These are phyloP conservation scores for Trypanosoma cruzi DNA, from an alignment of 208 protist species.

Conservation along the genomic window DNA sequence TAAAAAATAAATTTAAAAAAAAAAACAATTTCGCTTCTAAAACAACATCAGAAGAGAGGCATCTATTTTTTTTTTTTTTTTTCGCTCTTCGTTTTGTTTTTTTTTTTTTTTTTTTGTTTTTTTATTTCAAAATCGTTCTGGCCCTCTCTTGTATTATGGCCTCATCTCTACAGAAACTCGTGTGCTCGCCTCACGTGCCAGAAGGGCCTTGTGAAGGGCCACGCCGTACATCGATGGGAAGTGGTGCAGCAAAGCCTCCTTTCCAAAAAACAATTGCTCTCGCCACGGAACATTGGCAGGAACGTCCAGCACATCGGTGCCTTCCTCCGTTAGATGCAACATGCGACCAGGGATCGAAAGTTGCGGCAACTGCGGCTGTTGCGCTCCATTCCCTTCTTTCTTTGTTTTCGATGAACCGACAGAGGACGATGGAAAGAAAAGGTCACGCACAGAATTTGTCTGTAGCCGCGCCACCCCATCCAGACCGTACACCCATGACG, in stretches of 20 bases:
- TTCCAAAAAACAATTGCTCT: slow-evolving; percentile 24
- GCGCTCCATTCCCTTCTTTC: slow-evolving; percentile 30
- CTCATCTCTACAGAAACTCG: neutral
- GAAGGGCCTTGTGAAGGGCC: neutral
- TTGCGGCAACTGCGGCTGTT: slow-evolving; percentile 21
- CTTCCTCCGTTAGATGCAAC: slow-evolving; percentile 26
- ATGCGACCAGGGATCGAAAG: slow-evolving; percentile 32
- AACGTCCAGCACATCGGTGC: slow-evolving; percentile 28
- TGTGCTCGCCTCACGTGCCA: neutral
- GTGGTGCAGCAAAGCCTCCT: slow-evolving; percentile 16
- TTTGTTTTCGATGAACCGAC: neutral
- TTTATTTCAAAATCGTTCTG: neutral
- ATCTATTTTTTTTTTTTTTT: no score
- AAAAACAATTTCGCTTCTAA: no score
- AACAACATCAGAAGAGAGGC: no score
- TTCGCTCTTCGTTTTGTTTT: no score
- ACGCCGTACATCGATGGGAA: slow-evolving; percentile 6
- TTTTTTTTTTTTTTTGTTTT: neutral
- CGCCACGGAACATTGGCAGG: slow-evolving; percentile 30
- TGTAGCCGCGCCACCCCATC: slow-evolving; percentile 69
- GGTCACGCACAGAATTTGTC: slow-evolving; percentile 43
- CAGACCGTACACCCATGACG: slow-evolving; percentile 56
- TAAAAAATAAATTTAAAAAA: no score
- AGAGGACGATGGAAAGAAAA: slow-evolving; percentile 18
- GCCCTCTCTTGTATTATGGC: neutral